Percentiles rank a stretch among this genome's conserved stretches.
phyloP scores from a whole-genome alignment of 257 asterid species.

The Schizonepeta tenuifolia region DNA sequence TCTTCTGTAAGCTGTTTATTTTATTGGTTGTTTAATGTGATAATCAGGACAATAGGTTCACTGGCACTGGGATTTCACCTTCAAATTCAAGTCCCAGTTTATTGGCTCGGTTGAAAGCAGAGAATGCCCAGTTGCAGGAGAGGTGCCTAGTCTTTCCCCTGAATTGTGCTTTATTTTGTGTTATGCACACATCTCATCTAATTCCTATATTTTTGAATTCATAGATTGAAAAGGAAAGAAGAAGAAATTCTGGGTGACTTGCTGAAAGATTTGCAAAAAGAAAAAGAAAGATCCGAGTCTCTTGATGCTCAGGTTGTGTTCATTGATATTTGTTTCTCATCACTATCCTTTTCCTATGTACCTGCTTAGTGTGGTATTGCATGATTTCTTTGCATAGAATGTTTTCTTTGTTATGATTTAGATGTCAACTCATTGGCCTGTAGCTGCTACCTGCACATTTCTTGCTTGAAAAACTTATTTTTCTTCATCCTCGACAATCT shows the following conservation, averaged over 20 bases:
- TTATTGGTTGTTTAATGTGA: slow-evolving; percentile 32
- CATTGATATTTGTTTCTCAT: slow-evolving; percentile 13
- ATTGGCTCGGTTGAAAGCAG: slow-evolving; percentile 63
- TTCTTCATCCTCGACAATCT: background rate
- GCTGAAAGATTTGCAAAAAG: slow-evolving; percentile 64
- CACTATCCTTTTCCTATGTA: background rate
- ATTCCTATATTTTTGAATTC: slow-evolving; percentile 23
- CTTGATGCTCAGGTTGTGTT: slow-evolving; percentile 74
- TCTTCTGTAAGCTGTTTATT: slow-evolving; percentile 13
- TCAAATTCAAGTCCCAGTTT: slow-evolving; percentile 43
- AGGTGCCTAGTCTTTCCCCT: slow-evolving; percentile 50
- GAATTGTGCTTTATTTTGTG: slow-evolving; percentile 16
- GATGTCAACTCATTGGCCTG: background rate
- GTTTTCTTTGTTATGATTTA: background rate
- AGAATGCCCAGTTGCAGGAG: slow-evolving; percentile 65
- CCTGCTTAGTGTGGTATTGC: slow-evolving; percentile 11
- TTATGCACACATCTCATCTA: slow-evolving; percentile 16
- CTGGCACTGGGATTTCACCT: slow-evolving; percentile 33
- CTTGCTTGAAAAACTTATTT: background rate
- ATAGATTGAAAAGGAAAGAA: slow-evolving; percentile 74
- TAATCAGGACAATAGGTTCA: slow-evolving; percentile 47
- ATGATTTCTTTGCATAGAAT: background rate
- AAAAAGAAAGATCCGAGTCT: slow-evolving; percentile 67
- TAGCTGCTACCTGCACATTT: background rate
- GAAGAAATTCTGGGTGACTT: slow-evolving; percentile 77